phyloP scores from a whole-genome alignment of 108 stramenopile genomes.

The Nitzschia inconspicua region DNA sequence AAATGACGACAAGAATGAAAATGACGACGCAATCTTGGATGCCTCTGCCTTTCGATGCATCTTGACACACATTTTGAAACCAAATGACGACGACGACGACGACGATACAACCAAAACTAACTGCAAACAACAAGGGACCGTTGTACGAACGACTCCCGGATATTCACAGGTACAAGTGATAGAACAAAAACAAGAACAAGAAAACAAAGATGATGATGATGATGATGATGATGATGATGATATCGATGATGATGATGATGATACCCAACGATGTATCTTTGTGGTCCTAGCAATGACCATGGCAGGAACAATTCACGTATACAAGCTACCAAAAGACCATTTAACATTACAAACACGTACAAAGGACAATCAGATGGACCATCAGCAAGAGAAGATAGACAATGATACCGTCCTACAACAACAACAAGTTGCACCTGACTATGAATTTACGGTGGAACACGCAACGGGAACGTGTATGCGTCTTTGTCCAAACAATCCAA shows the following conservation, averaged over 20 bases:
- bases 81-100: neutral
- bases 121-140: neutral
- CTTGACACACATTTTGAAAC: slow-evolving; percentile 15
- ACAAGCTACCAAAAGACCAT: slow-evolving; percentile 23
- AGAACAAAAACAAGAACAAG: too few species aligned
- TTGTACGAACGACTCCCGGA: slow-evolving; percentile 12
- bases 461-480: slow-evolving; percentile 37
- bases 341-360: neutral
- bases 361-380: neutral
- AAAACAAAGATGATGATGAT: slow-evolving; percentile 45
- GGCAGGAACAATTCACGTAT: slow-evolving; percentile 31
- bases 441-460: slow-evolving; percentile 32
- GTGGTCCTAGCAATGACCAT: slow-evolving; percentile 33
- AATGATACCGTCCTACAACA: too few species aligned
- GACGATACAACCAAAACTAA: neutral
- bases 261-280: slow-evolving; percentile 33
- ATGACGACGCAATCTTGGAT: slow-evolving; percentile 14
- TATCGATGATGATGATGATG: slow-evolving; percentile 50
- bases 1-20: neutral
- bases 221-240: slow-evolving; percentile 43
- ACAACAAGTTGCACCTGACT: neutral
- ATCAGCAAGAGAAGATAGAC: neutral
- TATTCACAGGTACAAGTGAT: slow-evolving; percentile 22
- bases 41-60: slow-evolving; percentile 26
- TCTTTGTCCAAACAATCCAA: slow-evolving; percentile 28